Evolutionary conservation across 805 yeast genomes (phyloP), one percentile per base, ranked within the genome.

Genomic region (Monosporozyma unispora): DNA sequence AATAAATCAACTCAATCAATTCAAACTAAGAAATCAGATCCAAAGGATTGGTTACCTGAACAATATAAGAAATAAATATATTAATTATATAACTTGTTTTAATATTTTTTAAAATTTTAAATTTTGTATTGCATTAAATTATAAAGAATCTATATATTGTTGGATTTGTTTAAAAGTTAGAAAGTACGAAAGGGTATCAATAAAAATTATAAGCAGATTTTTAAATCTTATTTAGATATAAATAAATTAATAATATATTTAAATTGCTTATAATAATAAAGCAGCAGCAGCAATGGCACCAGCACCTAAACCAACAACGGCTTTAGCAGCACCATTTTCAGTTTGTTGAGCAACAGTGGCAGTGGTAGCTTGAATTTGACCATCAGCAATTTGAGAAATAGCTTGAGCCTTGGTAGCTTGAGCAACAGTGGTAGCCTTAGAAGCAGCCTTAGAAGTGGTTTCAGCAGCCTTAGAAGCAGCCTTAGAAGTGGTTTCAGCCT

Each of bases 271-370:
- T 50, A 56, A 53, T 40, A 56, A 52, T 47, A 56, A 49, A 46
- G 56, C 60, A 43, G 52, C 60, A 43, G 57, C 58, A 18, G 60
- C 60, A 14, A 39, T 25, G 41, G 53, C 54, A 55, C 58, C 57
- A 31, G 60, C 58, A 53, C 58, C 58, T 48, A 53, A 41, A 49
- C 60, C 58, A 35, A 47, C 53, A 40, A 45, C 53, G 44, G 57
- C 57, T 46, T 46, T 57, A 31, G 49, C 54, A 46, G 60, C 60
- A 54, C 54, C 59, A 42, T 57, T 57, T 39, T 52, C 56, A 23
- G 62, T 54, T 49, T 55, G 55, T 44, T 50, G 47, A n/a, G 35
- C n/a, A 12, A 4, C 35, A 44, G 50, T 42, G 31, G 58, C 56
- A 23, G 54, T 54, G 21, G 54, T 33, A 42, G 47, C 46, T 33